phyloP scores from a whole-genome alignment of 2,329 filamentous ascomycete species.

The Xenosphaeropsis pyriputrescens region DNA sequence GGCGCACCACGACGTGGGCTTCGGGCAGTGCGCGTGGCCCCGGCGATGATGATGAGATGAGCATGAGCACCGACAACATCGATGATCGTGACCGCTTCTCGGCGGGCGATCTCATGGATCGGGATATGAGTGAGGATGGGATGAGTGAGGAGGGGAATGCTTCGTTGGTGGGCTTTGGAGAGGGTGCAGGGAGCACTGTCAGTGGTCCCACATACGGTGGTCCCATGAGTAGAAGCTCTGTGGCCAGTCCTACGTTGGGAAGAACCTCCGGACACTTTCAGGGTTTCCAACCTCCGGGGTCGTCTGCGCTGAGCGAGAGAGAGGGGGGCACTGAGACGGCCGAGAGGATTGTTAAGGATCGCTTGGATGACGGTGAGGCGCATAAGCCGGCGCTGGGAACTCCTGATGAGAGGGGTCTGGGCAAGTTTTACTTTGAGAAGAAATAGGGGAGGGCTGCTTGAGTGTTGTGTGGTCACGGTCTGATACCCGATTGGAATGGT shows the following conservation, averaged over 20 bases:
- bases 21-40: conserved; percentile 38
- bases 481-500: too few species aligned
- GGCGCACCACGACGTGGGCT: conserved; percentile 47
- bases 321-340: conserved; percentile 32
- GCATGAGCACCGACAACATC: conserved; percentile 49
- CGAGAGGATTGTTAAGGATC: conserved; percentile 48
- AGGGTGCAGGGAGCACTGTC: conserved; percentile 76
- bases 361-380: conserved; percentile 35
- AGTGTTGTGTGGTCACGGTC: too few species aligned
- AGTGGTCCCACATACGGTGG: conserved; percentile 61
- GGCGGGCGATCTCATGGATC: conserved; percentile 30
- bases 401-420: conserved; percentile 30
- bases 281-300: conserved; percentile 13
- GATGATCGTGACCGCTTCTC: conserved; percentile 26
- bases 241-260: conserved; percentile 20
- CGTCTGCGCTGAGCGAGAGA: conserved; percentile 5
- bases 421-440: conserved; percentile 46
- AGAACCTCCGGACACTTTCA: conserved; percentile 12
- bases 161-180: conserved; percentile 81
- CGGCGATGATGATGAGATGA: conserved; percentile 45
- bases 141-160: conserved; percentile 77
- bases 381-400: conserved; percentile 23
- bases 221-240: conserved; percentile 23
- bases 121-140: conserved; percentile 26
- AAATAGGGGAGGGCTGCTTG: conserved; percentile 12